Conservation (phyloP, 2,329 filamentous ascomycete species). For the Cercospora zeae-maydis region DNA sequence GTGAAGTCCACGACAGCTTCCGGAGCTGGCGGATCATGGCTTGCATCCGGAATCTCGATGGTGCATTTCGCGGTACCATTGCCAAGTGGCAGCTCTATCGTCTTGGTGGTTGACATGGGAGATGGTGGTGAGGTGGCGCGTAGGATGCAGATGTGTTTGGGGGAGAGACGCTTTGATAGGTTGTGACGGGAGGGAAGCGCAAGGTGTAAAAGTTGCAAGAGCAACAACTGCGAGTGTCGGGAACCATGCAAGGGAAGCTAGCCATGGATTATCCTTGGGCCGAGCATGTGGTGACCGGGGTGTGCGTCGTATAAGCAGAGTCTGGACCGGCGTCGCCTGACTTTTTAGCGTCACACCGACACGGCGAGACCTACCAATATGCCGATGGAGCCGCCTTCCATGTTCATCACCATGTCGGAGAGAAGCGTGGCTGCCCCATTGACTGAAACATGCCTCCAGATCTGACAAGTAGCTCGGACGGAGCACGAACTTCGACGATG, state of each 20-base stretch:
- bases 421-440: conserved; percentile 2
- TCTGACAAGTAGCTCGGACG: conserved; percentile 23
- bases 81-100: conserved; percentile 7
- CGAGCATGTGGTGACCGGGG: background rate
- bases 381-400: background rate
- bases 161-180: background rate
- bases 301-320: conserved; percentile 4
- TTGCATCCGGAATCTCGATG: conserved; percentile 2
- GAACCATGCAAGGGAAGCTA: background rate
- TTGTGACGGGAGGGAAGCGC: background rate
- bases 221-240: background rate
- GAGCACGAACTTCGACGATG: conserved; percentile 43
- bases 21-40: background rate
- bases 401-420: background rate
- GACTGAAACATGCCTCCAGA: conserved; percentile 8
- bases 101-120: conserved; percentile 4
- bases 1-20: conserved; percentile 9
- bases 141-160: background rate
- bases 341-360: background rate
- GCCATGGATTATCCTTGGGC: conserved; percentile 5
- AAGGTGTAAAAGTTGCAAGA: background rate
- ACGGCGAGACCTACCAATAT: background rate
- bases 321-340: background rate
- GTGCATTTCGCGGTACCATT: conserved; percentile 6
- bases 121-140: background rate